Base-by-base conservation (phyloP, 768 basidiomycete species). In the Trametes meyenii region DNA sequence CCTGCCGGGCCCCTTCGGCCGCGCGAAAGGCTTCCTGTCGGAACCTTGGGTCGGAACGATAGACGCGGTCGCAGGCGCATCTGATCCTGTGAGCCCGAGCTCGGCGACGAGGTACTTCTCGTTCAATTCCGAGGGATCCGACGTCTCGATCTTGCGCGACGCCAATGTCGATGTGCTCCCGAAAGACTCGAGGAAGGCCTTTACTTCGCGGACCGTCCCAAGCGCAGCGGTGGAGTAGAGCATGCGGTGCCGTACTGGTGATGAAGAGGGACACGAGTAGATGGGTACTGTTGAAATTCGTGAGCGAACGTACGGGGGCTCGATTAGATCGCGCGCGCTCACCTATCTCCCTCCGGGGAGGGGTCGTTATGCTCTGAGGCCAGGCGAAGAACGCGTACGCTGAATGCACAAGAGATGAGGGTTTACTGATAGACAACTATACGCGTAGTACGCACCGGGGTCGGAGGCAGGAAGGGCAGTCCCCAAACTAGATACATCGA, bases 231-330 rank as follows among this genome's bases (percentile, higher is more conserved):
- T 87, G 0, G 94, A 92, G 75, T 96, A 96, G 38, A 97, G 71
- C 92, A 98, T 95, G 45, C 94, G 83, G 62, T 87, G 79, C 69
- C 92, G 93, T 75, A 97, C 81, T 1, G 91, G 90, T 6, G 90
- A 92, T 14, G 74, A 69, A 3, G 87, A 82, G 0, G 96, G 96
- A 72, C 96, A 98, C 19, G 90, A 90, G 74, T 98, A 98, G 58
- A 97, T 90, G 74, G 94, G 95, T 51, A 91, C 90, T 94, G 63
- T 7, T n/a, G 1, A 33, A 24, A 13, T 24, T 2, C 50, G 36
- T 52, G 1, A 54, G 50, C 53, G 21, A 36, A 43, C 19, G 35
- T 42, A 36, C 38, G 3, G 4, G 36, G 7, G 29, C 60, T 23
- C n/a, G n/a, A 29, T 17, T 24, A 14, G n/a, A 17, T 44, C 16